These are phyloP conservation scores for Mycosphaerella arachidis DNA, from an alignment of 2,329 filamentous ascomycete species.

Conservation along the genomic window DNA sequence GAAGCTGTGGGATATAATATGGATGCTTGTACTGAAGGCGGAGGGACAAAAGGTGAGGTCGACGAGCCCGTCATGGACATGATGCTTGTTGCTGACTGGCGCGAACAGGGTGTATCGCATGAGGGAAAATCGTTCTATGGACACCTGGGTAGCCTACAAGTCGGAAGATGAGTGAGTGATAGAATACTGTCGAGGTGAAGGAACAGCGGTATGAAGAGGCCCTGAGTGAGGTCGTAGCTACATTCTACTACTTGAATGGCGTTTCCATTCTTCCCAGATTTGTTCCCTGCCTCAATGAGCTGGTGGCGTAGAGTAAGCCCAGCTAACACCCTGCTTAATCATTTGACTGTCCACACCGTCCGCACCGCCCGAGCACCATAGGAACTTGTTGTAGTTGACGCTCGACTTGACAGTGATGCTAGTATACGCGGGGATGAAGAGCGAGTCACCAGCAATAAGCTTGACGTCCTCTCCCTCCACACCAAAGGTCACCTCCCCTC, in stretches of 20 bases:
- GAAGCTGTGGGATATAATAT: neutral
- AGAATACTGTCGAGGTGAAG: neutral
- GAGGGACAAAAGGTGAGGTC: neutral
- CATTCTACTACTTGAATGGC: neutral
- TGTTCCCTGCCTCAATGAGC: neutral
- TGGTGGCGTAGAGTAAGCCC: constrained; percentile 6
- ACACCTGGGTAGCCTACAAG: neutral
- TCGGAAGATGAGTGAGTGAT: neutral
- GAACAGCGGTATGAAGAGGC: neutral
- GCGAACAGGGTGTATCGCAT: neutral
- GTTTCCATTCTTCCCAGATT: too few relatives aligned
- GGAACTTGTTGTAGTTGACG: constrained; percentile 8
- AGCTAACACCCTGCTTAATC: neutral
- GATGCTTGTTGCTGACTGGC: neutral
- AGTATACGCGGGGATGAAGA: constrained; percentile 3
- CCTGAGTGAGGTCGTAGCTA: neutral
- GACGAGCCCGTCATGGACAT: neutral
- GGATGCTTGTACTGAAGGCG: neutral
- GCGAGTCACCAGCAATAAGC: constrained; percentile 1
- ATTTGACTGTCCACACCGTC: constrained; percentile 4
- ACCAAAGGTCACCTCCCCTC: neutral
- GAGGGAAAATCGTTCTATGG: neutral
- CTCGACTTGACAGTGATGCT: constrained; percentile 2
- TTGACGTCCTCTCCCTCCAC: constrained; percentile 1
- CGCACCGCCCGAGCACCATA: constrained; percentile 2